Evolutionary conservation across 139 green algal genomes (phyloP).

Genomic region (Coccomyxa sp.): DNA sequence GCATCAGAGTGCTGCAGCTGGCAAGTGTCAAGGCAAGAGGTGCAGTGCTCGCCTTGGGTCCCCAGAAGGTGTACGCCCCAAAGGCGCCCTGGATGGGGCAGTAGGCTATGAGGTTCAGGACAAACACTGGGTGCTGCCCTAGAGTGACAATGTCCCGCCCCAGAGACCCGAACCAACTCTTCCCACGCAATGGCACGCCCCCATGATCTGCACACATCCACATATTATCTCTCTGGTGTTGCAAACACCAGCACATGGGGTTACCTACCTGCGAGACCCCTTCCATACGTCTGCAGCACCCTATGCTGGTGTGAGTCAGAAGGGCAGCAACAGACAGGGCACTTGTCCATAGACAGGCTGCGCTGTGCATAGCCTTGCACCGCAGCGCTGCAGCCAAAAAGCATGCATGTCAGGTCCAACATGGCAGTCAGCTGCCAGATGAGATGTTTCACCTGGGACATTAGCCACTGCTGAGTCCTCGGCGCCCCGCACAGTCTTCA

Average conservation of each 20-base stretch:
- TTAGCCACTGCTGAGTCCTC: background rate
- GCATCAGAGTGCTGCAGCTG: too few species aligned
- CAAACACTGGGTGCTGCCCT: constrained; percentile 8
- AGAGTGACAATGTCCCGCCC: constrained; percentile 3
- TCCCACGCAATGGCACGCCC: background rate
- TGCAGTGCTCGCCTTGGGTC: constrained; percentile 5
- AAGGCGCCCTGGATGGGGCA: constrained; percentile 15
- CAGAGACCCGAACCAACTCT: background rate
- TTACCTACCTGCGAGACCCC: too few species aligned
- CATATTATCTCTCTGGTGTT: too few species aligned
- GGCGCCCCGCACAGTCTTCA: constrained; percentile 38
- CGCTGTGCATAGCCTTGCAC: too few species aligned
- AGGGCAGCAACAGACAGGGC: too few species aligned
- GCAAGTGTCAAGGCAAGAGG: background rate
- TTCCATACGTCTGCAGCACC: too few species aligned
- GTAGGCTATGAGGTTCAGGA: constrained; percentile 7
- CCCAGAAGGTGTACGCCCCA: constrained; percentile 17
- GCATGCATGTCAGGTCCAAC: too few species aligned
- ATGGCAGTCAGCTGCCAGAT: too few species aligned
- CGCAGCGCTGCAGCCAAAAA: too few species aligned
- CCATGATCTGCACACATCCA: background rate
- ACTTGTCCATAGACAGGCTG: too few species aligned
- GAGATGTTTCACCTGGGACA: background rate
- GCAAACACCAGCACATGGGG: too few species aligned
- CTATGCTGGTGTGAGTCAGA: too few species aligned